Evolutionary conservation across 352 stramenopile genomes (phyloP), one percentile per base, ranked within the genome.

Genomic region (Peronospora belbahrii): DNA sequence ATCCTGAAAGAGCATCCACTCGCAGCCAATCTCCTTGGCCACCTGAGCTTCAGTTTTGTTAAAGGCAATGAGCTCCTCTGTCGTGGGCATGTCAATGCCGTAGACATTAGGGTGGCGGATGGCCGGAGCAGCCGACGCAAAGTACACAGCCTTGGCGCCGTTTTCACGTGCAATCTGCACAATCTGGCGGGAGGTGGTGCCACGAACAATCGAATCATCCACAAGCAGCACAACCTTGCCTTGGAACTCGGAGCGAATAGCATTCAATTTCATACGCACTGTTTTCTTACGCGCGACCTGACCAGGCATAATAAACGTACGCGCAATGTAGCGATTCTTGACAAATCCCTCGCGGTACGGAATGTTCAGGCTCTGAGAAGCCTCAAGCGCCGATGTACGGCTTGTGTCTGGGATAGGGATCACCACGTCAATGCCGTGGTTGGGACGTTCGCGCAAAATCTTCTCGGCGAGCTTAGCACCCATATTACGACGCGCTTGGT

Each of bases 281-380:
- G 83, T 97, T 61, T 98, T 99, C 67, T 98, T 94, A 27, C 92
- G 79, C 22, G 88, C 74, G 3, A 89, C 65, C 67, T 99, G 96
- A 41, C 96, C 96, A 14, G 97, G 97, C 96, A 99, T 99, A 72
- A 99, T 99, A 72, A 99, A 99, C 6, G 97, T 99, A 39, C 92
- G 80, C 25, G 94, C 94, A 61, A 99, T 98, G 74, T 99, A 99
- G 19, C 96, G 83, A 76, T 99, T 99, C 80, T 99, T 99, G 50
- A 98, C 97, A 57, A 98, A 98, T 2, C 96, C 96, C 56, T 99
- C 96, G 18, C 94, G 88, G 77, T 98, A 98, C 18, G 93, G 94
- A 30, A 95, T 70, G 65, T 79, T 71, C 67, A 96, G 44, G 59
- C 94, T 60, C 41, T 72, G 70, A 39, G 78, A 90, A 19, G 79